phyloP scores from a whole-genome alignment of 768 basidiomycete genomes.

The Pulveroboletus sp. region DNA sequence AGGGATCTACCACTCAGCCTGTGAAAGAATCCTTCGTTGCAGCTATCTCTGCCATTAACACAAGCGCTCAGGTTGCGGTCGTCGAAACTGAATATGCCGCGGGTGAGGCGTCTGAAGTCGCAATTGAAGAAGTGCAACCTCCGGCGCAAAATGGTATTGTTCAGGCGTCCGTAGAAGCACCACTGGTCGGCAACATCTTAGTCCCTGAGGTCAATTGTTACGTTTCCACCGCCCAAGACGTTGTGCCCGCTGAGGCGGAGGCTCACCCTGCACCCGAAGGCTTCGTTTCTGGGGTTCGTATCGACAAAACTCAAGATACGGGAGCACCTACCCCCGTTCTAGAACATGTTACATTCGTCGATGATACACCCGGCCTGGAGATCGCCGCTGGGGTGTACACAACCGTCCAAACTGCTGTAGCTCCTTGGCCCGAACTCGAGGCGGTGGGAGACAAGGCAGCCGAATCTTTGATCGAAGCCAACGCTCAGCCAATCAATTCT shows the following conservation, averaged over 20 bases:
- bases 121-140: not conserved
- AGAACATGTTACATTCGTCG: not conserved
- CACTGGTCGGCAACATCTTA: not conserved
- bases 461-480: not conserved
- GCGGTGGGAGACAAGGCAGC: not conserved
- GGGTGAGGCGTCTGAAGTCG: slow-evolving; percentile 1
- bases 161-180: not conserved
- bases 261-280: slow-evolving; percentile 1
- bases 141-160: not conserved
- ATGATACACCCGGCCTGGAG: slow-evolving; percentile 6
- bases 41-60: not conserved
- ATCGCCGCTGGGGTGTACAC: not conserved
- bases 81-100: slow-evolving; percentile 2
- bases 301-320: not conserved
- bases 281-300: not conserved
- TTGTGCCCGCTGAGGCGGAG: not conserved
- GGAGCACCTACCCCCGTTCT: not conserved
- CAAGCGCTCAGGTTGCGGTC: not conserved
- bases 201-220: not conserved
- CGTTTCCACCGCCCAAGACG: not conserved
- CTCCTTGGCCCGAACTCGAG: not conserved
- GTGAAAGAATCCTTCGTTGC: not conserved
- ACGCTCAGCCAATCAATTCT: not conserved
- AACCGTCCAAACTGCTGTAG: not conserved
- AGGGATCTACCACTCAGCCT: not conserved